Evolutionary conservation across 1,284 basidiomycete genomes (phyloP).

Genomic region (Marasmius fiardii): DNA sequence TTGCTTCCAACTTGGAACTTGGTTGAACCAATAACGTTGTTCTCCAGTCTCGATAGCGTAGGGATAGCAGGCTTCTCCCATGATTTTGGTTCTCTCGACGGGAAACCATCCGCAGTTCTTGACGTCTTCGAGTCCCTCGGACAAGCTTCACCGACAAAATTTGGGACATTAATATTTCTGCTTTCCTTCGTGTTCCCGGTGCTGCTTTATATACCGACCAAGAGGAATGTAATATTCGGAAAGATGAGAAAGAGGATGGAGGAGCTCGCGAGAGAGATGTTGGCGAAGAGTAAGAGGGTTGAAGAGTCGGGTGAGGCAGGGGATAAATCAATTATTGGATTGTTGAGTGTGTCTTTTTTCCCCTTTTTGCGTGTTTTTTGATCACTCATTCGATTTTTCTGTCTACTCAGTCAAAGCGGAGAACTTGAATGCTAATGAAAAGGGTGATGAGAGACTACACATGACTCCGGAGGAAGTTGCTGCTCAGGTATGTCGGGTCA

Average conservation of each 20-base stretch:
- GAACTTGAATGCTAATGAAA: constrained; percentile 22
- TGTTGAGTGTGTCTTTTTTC: constrained; percentile 30
- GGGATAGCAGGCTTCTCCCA: constrained; percentile 43
- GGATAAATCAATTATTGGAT: constrained; percentile 34
- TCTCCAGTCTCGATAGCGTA: constrained; percentile 36
- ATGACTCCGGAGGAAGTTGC: constrained; percentile 68
- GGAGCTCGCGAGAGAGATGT: constrained; percentile 30
- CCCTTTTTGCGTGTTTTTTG: not conserved
- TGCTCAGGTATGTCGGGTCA: constrained; percentile 35
- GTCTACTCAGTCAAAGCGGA: constrained; percentile 48
- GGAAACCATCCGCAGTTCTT: constrained; percentile 31
- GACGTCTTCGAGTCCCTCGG: constrained; percentile 34
- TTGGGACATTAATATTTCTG: constrained; percentile 18
- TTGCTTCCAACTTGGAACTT: not conserved
- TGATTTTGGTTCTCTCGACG: constrained; percentile 41
- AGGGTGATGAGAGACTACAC: constrained; percentile 28
- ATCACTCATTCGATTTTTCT: constrained; percentile 1
- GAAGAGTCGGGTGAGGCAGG: constrained; percentile 20
- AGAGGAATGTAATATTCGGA: constrained; percentile 19
- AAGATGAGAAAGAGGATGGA: constrained; percentile 29
- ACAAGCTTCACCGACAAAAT: constrained; percentile 15
- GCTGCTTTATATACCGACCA: constrained; percentile 30
- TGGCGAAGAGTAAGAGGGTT: constrained; percentile 24
- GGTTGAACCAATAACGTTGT: not conserved
- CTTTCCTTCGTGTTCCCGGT: constrained; percentile 29